Evolutionary conservation across 73 alveolate species (phyloP).

Genomic region (Stentor roeselii): DNA sequence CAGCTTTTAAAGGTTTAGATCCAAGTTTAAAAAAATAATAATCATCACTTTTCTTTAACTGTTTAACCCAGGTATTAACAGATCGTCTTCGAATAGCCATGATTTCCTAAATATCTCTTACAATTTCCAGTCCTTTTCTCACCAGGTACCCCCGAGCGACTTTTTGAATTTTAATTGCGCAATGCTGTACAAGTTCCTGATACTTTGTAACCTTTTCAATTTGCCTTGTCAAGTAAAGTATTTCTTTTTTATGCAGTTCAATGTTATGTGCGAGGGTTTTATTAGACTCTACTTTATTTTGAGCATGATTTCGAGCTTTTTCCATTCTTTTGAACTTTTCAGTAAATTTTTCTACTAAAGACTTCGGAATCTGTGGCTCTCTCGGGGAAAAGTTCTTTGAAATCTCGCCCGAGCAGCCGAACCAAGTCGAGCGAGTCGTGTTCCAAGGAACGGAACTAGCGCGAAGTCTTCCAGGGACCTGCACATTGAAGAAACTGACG

Average conservation of each 20-base stretch:
- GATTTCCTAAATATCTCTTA: slow-evolving; percentile 11
- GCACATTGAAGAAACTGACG: too few relatives aligned
- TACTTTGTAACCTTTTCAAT: not conserved
- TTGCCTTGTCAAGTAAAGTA: not conserved
- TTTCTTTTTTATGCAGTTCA: not conserved
- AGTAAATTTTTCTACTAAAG: not conserved
- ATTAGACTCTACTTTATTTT: not conserved
- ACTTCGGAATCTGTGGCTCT: too few relatives aligned
- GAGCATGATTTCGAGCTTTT: not conserved
- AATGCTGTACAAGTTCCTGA: not conserved
- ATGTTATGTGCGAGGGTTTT: not conserved
- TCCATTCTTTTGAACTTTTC: not conserved
- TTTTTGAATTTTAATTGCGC: slow-evolving; percentile 18
- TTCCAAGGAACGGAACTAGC: not conserved
- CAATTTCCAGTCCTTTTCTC: not conserved
- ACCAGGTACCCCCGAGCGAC: not conserved
- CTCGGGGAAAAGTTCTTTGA: not conserved
- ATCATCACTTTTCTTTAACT: not conserved
- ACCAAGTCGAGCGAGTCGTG: not conserved
- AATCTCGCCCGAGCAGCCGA: not conserved
- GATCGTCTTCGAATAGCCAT: not conserved
- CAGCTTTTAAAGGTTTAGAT: not conserved
- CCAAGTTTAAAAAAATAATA: not conserved
- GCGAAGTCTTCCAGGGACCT: too few relatives aligned
- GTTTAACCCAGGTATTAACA: not conserved